Evolutionary conservation across 345 rosid species (phyloP), one percentile per base, ranked within the genome.

Genomic region (Linum trigynum): DNA sequence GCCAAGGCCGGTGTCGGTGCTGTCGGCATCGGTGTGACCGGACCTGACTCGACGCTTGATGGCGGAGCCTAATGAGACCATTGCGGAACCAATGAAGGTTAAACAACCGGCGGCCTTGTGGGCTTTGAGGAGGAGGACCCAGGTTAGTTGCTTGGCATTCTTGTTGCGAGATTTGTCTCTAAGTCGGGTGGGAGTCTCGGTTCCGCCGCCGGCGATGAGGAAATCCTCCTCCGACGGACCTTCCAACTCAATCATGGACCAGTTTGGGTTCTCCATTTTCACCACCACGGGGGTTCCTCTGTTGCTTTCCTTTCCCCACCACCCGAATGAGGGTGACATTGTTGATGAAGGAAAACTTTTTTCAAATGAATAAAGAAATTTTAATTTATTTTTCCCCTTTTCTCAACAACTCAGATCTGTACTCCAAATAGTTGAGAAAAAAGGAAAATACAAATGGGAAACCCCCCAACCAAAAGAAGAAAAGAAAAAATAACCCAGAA

Each of bases 71-170:
- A 92, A 85, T 61, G 84, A 73, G 73, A 92, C 68, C 60, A 86
- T 76, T 68, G 96, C 69, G 38, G 92, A 69, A 65, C 77, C 99
- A 39, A 88, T 72, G 77, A 89, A 88, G 69, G 96, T 84, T 23
- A 92, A 74, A 74, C 97, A 90, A 35, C 97, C 99, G 4, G 99
- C 97, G 14, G 97, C 97, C 15, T 82, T 84, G 78, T 94, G 96
- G 59, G 97, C 99, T 79, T 86, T 92, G 2, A 92, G 78, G 69
- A 92, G 88, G 40, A 92, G 96, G 35, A 90, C 97, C 99, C 99
- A 92, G 0, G 99, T 92, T 67, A 92, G 95, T 73, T 92, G 99
- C 67, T 80, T 86, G n/a, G 99, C 99, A 81, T 92, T 92, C 78
- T 79, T 90, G 80, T 87, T 83, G 2, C 95, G 86, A 16, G 80